A percentile compares a stretch with the other conserved stretches of the same genome.
phyloP scores from a whole-genome alignment of 1,284 basidiomycete genomes.

The Leccinum fallax region DNA sequence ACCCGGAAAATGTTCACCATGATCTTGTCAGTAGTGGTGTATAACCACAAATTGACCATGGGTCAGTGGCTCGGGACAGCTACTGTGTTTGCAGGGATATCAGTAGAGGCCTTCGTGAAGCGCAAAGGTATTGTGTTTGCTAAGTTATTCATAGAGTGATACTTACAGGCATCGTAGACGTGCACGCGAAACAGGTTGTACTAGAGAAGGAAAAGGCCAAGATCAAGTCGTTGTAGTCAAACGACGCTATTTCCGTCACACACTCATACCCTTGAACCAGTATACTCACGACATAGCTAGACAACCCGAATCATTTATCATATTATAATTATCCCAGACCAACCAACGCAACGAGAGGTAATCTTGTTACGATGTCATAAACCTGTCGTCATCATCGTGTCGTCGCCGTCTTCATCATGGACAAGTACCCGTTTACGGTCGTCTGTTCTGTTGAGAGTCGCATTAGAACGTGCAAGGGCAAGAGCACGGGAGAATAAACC shows the following conservation, averaged over 20 bases:
- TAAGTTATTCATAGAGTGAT: background rate
- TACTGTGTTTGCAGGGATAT: conserved; percentile 93
- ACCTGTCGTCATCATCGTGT: conserved; percentile 35
- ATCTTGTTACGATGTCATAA: conserved; percentile 20
- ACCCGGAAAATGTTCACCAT: conserved; percentile 99
- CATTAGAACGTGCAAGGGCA: background rate
- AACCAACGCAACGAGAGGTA: conserved; percentile 1
- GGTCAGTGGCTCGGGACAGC: conserved; percentile 93
- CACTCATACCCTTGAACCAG: conserved; percentile 19
- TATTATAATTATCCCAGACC: conserved; percentile 27
- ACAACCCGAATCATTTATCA: conserved; percentile 22
- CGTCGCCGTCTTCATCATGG: conserved; percentile 30
- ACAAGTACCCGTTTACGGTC: conserved; percentile 53
- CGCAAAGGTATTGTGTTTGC: conserved; percentile 59
- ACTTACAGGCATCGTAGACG: conserved; percentile 46
- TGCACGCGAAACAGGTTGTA: conserved; percentile 76
- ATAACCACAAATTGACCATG: conserved; percentile 81
- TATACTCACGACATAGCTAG: conserved; percentile 21
- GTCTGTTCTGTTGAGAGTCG: conserved; percentile 43
- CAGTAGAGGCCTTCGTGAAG: conserved; percentile 90
- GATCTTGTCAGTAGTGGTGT: conserved; percentile 92
- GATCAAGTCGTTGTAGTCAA: conserved; percentile 68
- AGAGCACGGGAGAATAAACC: conserved; percentile 36
- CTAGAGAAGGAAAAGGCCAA: conserved; percentile 81
- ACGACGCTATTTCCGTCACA: background rate